These are phyloP conservation scores for Clavariopsis aquatica DNA, from an alignment of 495 filamentous ascomycete genomes.

Conservation along the genomic window DNA sequence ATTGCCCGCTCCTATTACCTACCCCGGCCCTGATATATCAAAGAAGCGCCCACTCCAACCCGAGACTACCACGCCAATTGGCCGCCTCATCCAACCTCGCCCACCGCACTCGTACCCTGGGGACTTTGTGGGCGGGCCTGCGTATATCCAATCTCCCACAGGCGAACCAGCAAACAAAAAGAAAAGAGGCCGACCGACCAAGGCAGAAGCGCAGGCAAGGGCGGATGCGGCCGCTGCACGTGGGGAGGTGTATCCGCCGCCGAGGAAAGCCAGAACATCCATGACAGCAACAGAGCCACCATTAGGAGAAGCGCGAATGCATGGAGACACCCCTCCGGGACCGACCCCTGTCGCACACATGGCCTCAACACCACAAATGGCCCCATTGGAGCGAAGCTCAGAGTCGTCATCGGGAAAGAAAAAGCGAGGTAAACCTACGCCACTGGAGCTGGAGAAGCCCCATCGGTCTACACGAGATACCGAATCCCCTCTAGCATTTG, in stretches of 20 bases:
- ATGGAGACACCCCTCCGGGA: conserved; percentile 21
- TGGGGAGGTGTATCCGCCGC: conserved; percentile 32
- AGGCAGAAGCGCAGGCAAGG: conserved; percentile 43
- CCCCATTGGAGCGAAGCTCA: conserved; percentile 25
- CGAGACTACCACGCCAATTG: conserved; percentile 29
- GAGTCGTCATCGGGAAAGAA: conserved; percentile 37
- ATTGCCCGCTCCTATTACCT: conserved; percentile 27
- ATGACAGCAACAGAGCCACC: conserved; percentile 19
- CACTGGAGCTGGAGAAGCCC: conserved; percentile 33
- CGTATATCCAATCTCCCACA: conserved; percentile 25
- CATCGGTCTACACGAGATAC: conserved; percentile 21
- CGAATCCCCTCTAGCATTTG: conserved; percentile 32
- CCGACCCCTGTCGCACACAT: conserved; percentile 1
- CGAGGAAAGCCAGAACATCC: conserved; percentile 28
- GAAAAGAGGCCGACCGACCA: conserved; percentile 53
- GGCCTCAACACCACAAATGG: conserved; percentile 19
- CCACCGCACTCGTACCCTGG: conserved; percentile 32
- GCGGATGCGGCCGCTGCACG: conserved; percentile 35
- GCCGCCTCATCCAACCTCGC: conserved; percentile 42
- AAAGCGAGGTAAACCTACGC: conserved; percentile 33
- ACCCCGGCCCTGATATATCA: conserved; percentile 33
- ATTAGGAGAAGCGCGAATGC: conserved; percentile 17
- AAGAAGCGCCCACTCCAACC: conserved; percentile 38
- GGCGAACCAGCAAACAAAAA: conserved; percentile 50
- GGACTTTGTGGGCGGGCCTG: conserved; percentile 31